Conservation (phyloP, 2,329 filamentous ascomycete genomes). For the Sarocladium oryzae region DNA sequence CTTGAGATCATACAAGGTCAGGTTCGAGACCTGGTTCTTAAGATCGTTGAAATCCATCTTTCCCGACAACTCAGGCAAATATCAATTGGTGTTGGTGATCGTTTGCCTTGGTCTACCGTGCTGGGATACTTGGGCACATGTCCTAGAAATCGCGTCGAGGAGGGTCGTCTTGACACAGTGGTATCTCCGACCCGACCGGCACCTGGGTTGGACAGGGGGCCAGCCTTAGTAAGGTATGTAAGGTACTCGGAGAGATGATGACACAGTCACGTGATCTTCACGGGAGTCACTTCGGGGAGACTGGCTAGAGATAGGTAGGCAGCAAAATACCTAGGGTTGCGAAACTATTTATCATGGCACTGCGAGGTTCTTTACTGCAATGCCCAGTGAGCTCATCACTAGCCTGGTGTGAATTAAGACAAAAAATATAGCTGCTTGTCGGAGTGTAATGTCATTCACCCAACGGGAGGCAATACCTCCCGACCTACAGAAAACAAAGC, state of each 20-base stretch:
- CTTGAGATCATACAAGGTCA: constrained; percentile 93
- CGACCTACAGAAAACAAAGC: no score
- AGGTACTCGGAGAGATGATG: neutral
- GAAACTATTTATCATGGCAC: no score
- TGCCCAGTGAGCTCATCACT: no score
- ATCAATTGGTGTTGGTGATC: neutral
- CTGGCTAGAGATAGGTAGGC: no score
- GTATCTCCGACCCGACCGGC: constrained; percentile 1
- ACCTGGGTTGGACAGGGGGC: neutral
- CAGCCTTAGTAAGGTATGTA: neutral
- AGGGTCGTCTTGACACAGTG: constrained; percentile 5
- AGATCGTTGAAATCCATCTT: constrained; percentile 81
- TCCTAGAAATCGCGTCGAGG: constrained; percentile 5
- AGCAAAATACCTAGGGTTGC: no score
- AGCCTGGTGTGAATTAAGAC: no score
- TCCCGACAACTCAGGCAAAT: constrained; percentile 11
- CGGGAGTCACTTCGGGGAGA: neutral
- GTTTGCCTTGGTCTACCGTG: neutral
- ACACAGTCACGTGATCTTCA: neutral
- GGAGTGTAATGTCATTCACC: no score
- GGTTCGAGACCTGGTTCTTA: constrained; percentile 81
- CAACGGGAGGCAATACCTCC: no score
- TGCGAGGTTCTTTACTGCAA: no score
- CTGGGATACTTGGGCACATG: neutral
- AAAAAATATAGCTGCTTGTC: no score